phyloP scores from a whole-genome alignment of 2,329 filamentous ascomycete genomes.

The Colletotrichum eleusines region DNA sequence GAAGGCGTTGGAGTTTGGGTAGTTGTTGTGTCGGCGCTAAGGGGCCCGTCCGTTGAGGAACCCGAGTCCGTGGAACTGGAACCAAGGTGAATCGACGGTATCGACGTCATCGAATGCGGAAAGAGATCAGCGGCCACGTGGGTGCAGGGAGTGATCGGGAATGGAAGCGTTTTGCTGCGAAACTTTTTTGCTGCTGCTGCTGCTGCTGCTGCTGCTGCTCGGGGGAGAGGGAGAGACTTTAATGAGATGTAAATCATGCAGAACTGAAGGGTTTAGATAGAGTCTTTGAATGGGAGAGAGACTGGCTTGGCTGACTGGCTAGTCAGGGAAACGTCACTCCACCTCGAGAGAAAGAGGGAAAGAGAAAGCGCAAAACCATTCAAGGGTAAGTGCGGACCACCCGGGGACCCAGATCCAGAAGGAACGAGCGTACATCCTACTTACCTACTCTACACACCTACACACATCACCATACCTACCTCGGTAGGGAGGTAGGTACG shows the following conservation, averaged over 20 bases:
- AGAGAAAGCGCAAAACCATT: not conserved
- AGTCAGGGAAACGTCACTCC: too few species aligned
- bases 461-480: too few species aligned
- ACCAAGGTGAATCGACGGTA: conserved; percentile 9
- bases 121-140: not conserved
- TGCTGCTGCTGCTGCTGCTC: not conserved
- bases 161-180: not conserved
- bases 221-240: not conserved
- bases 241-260: not conserved
- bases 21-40: not conserved
- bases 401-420: conserved; percentile 26
- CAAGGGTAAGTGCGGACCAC: conserved; percentile 17
- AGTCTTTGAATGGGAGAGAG: not conserved
- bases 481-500: too few species aligned
- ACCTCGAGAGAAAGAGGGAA: too few species aligned
- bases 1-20: conserved; percentile 5
- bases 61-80: conserved; percentile 33
- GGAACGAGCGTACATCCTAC: too few species aligned
- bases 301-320: not conserved
- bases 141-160: not conserved
- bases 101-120: conserved; percentile 22
- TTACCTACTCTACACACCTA: too few species aligned
- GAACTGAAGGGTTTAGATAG: too few species aligned
- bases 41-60: not conserved
- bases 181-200: not conserved